Evolutionary conservation across 768 basidiomycete genomes (phyloP).

Genomic region (Collybia nuda): DNA sequence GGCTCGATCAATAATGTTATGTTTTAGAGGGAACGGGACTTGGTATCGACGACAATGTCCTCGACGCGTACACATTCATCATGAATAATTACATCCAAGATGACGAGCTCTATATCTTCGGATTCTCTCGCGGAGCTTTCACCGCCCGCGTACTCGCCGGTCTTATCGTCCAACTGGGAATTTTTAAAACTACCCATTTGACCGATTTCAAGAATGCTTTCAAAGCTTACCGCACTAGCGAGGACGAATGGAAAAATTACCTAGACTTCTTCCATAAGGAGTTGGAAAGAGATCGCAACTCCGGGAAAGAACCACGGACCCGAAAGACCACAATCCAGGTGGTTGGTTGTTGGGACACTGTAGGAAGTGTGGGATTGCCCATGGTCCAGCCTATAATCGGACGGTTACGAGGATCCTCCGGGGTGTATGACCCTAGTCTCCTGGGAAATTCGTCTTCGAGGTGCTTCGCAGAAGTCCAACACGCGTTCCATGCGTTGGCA

Average conservation of each 20-base stretch:
- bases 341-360: no score
- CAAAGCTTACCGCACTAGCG: no score
- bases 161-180: constrained; percentile 4
- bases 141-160: constrained; percentile 6
- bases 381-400: no score
- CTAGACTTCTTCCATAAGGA: no score
- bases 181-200: constrained; percentile 1
- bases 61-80: constrained; percentile 5
- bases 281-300: no score
- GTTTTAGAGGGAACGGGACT: neutral
- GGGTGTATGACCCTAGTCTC: no score
- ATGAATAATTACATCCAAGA: neutral
- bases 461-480: neutral
- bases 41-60: constrained; percentile 2
- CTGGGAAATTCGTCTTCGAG: no score
- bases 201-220: neutral
- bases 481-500: constrained; percentile 8
- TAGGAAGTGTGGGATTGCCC: no score
- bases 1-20: neutral
- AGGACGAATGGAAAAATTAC: no score
- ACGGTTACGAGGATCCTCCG: no score
- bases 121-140: neutral
- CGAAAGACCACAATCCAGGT: no score
- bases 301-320: no score
- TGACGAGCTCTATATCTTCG: constrained; percentile 3